Percentiles rank a stretch among this genome's conserved stretches.
Evolutionary conservation across 306 rosid species (phyloP).

Genomic region (Quercus robur): DNA sequence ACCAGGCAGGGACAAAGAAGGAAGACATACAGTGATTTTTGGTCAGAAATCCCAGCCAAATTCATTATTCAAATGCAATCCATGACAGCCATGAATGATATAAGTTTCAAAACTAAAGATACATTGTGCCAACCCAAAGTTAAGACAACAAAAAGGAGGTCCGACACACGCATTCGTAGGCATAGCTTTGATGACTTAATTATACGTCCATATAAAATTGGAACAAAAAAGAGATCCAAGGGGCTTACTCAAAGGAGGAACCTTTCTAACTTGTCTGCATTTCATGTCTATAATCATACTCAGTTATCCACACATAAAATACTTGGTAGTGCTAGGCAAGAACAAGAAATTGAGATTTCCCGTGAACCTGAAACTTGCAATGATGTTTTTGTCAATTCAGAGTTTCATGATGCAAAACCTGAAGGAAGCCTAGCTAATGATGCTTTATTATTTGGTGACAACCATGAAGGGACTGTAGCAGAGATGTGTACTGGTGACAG

Average conservation of each 20-base stretch:
- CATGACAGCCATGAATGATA: background rate
- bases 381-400: background rate
- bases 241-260: background rate
- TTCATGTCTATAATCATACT: background rate
- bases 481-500: too few species aligned
- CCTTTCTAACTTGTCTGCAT: background rate
- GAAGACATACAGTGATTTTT: background rate
- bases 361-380: background rate
- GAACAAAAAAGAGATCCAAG: conserved; percentile 17
- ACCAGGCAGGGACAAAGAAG: background rate
- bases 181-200: background rate
- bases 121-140: background rate
- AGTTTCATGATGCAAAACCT: background rate
- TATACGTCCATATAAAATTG: background rate
- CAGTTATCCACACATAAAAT: background rate
- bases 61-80: background rate
- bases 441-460: too few species aligned
- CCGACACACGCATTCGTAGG: background rate
- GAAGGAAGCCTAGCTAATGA: background rate
- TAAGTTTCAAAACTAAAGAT: background rate
- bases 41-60: background rate
- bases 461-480: too few species aligned
- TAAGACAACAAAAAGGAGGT: background rate
- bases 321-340: background rate
- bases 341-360: background rate